These are phyloP conservation scores for Pseudogymnoascus sp. DNA, from an alignment of 2,329 filamentous ascomycete genomes.

Conservation along the genomic window DNA sequence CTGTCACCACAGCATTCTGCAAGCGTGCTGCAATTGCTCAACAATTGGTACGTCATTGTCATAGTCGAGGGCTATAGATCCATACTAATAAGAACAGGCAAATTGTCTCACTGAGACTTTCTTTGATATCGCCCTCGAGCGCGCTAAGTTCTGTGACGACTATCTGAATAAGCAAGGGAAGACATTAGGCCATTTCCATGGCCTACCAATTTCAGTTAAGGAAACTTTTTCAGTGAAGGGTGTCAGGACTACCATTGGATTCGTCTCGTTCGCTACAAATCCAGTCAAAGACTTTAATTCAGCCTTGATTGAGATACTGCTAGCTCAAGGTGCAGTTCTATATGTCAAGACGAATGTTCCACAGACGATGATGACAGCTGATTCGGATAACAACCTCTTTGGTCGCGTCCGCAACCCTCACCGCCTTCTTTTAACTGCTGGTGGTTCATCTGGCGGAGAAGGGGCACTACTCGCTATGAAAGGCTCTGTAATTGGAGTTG, in stretches of 20 bases:
- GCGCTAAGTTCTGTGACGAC: slow-evolving; percentile 43
- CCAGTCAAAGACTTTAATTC: slow-evolving; percentile 33
- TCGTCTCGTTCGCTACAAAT: slow-evolving; percentile 45
- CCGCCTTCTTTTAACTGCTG: slow-evolving; percentile 16
- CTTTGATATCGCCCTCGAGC: slow-evolving; percentile 42
- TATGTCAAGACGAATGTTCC: slow-evolving; percentile 35
- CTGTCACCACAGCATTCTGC: slow-evolving; percentile 35
- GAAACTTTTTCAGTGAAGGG: slow-evolving; percentile 29
- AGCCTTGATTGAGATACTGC: slow-evolving; percentile 32
- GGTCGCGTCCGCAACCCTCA: slow-evolving; percentile 40
- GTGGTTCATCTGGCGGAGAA: slow-evolving; percentile 27
- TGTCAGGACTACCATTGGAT: slow-evolving; percentile 42
- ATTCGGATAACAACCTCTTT: slow-evolving; percentile 51
- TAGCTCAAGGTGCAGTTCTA: slow-evolving; percentile 32
- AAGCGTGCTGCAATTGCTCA: slow-evolving; percentile 39
- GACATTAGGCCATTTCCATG: slow-evolving; percentile 34
- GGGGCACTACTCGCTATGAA: slow-evolving; percentile 27
- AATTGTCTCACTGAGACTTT: slow-evolving; percentile 47
- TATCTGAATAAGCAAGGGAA: slow-evolving; percentile 31
- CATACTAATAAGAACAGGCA: too few species aligned
- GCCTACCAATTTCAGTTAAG: slow-evolving; percentile 33
- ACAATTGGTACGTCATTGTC: slow-evolving; percentile 38
- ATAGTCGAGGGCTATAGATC: too few species aligned
- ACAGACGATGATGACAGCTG: slow-evolving; percentile 34
- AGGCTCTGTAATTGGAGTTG: slow-evolving; percentile 26